A percentile compares a stretch with the other conserved stretches of the same genome.
Evolutionary conservation across 2,329 filamentous ascomycete genomes (phyloP).

Genomic region (Epichloe sp.): DNA sequence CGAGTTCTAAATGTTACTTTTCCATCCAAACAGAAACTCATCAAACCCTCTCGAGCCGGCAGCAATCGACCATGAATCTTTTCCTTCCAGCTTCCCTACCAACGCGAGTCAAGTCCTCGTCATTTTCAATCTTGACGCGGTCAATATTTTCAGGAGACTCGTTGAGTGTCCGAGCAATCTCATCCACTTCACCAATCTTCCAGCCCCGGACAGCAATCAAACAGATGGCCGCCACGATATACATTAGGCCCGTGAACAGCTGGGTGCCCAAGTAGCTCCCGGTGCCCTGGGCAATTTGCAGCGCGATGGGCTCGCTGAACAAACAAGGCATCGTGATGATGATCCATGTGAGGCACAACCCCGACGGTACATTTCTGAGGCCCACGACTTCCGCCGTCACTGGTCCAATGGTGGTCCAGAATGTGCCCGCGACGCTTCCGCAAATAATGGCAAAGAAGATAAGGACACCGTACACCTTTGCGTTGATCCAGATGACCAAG

Average conservation of each 20-base stretch:
- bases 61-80: slow-evolving; percentile 20
- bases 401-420: slow-evolving; percentile 57
- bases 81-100: slow-evolving; percentile 18
- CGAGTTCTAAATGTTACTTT: not conserved
- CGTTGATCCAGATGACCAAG: slow-evolving; percentile 61
- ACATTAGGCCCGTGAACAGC: slow-evolving; percentile 49
- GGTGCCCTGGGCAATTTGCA: slow-evolving; percentile 34
- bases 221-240: slow-evolving; percentile 31
- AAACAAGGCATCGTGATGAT: slow-evolving; percentile 57
- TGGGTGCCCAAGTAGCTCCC: slow-evolving; percentile 39
- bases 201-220: slow-evolving; percentile 22
- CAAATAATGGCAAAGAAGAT: slow-evolving; percentile 61
- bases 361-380: slow-evolving; percentile 52
- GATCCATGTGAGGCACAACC: slow-evolving; percentile 58
- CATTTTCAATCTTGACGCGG: slow-evolving; percentile 17
- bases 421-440: slow-evolving; percentile 56
- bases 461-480: slow-evolving; percentile 48
- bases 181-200: slow-evolving; percentile 24
- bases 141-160: slow-evolving; percentile 18
- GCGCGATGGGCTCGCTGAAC: slow-evolving; percentile 51
- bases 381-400: slow-evolving; percentile 65
- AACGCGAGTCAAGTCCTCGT: slow-evolving; percentile 16
- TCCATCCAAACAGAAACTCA: not conserved
- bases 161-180: slow-evolving; percentile 18
- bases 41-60: slow-evolving; percentile 16